A percentile compares a stretch with the other conserved stretches of the same genome.
Conservation (phyloP, 441 rosid species). For the Geranium incanum region DNA sequence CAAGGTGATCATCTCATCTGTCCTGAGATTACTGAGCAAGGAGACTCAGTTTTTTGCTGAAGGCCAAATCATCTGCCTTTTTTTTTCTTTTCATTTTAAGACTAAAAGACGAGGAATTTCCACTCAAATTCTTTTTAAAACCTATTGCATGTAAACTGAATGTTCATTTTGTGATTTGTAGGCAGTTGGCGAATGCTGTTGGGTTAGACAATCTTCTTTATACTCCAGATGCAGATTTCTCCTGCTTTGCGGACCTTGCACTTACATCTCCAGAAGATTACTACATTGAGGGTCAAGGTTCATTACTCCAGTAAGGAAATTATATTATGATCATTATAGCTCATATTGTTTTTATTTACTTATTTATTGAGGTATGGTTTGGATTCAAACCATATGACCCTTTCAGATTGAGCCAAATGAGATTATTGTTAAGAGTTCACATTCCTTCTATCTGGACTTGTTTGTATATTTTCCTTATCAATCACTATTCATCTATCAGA, state of each 20-base stretch:
- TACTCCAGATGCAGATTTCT: conserved; percentile 97
- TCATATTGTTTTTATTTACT: conserved; percentile 5
- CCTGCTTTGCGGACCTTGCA: conserved; percentile 92
- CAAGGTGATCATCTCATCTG: conserved; percentile 47
- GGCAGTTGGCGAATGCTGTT: conserved; percentile 70
- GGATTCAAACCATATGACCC: too few species aligned
- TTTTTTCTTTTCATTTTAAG: conserved; percentile 6
- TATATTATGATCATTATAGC: not conserved
- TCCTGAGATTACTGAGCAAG: not conserved
- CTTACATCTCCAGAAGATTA: conserved; percentile 87
- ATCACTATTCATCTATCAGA: conserved; percentile 34
- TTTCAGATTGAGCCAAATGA: not conserved
- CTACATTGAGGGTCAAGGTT: conserved; percentile 92
- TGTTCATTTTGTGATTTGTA: conserved; percentile 23
- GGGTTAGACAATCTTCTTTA: conserved; percentile 93
- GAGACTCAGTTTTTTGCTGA: not conserved
- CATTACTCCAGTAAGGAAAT: conserved; percentile 80
- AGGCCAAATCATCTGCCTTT: not conserved
- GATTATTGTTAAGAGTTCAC: not conserved
- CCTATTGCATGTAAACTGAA: not conserved
- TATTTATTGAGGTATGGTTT: not conserved
- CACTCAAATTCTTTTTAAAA: not conserved
- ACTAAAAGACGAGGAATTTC: not conserved
- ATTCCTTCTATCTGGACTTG: not conserved
- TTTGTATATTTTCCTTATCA: not conserved